Conservation (phyloP, 108 stramenopile species). For the Cafeteria roenbergensis region DNA sequence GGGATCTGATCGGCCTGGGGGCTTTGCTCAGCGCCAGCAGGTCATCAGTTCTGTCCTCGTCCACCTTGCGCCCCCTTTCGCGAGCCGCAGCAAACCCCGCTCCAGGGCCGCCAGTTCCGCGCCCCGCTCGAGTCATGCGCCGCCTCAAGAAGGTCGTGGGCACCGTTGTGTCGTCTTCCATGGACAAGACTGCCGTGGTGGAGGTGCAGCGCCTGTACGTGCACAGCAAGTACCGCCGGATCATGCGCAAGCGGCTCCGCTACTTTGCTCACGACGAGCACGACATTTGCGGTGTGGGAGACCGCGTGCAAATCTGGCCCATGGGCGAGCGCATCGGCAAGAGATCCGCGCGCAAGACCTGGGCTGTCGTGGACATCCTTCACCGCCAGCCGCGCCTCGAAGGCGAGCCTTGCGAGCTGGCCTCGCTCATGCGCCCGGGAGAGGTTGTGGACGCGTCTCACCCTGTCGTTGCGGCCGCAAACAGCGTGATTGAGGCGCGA, state of each 20-base stretch:
- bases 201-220: neutral
- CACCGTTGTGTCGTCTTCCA: neutral
- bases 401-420: neutral
- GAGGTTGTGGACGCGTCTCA: neutral
- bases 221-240: neutral
- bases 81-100: no score
- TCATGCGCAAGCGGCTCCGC: neutral
- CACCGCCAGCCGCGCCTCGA: neutral
- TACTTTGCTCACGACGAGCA: conserved; percentile 6
- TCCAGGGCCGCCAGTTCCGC: no score
- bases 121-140: conserved; percentile 52
- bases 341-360: neutral
- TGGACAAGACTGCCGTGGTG: conserved; percentile 9
- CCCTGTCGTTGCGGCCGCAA: no score
- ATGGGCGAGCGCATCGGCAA: neutral
- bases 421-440: neutral
- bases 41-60: no score
- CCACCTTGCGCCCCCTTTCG: no score
- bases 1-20: no score
- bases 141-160: conserved; percentile 4
- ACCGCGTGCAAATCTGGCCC: neutral
- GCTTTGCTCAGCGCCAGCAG: no score
- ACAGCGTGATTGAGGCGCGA: no score
- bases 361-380: conserved; percentile 3
- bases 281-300: conserved; percentile 1